phyloP scores from a whole-genome alignment of 169 alveolate genomes.

The Eimeria sp. region DNA sequence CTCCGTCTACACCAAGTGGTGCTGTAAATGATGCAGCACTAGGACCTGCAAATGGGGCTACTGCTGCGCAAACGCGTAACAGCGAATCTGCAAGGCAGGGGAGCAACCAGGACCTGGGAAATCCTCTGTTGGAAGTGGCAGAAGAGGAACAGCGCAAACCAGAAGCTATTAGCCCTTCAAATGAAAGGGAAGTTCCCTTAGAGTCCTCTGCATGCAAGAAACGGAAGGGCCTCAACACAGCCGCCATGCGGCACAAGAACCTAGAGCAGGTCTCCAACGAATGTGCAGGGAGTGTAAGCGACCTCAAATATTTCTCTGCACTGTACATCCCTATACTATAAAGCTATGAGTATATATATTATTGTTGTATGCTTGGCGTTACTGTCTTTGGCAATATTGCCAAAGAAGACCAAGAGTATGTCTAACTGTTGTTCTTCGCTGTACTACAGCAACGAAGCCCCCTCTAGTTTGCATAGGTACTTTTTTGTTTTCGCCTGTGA shows the following conservation, averaged over 20 bases:
- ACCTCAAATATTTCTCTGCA: not conserved
- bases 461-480: too few species aligned
- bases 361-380: too few species aligned
- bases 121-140: slow-evolving; percentile 3
- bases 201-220: slow-evolving; percentile 5
- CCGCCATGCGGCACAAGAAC: slow-evolving; percentile 68
- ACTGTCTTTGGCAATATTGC: too few species aligned
- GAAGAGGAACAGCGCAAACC: not conserved
- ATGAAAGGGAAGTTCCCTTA: not conserved
- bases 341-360: too few species aligned
- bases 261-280: slow-evolving; percentile 16
- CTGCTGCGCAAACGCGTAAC: not conserved
- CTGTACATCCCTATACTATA: not conserved
- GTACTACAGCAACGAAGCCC: too few species aligned
- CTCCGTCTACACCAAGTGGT: not conserved
- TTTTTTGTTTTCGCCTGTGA: too few species aligned
- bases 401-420: too few species aligned
- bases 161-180: slow-evolving; percentile 5
- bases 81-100: not conserved
- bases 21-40: slow-evolving; percentile 1
- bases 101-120: not conserved
- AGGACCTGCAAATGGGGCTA: not conserved
- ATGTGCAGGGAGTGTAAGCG: slow-evolving; percentile 10
- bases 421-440: too few species aligned
- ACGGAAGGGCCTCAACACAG: slow-evolving; percentile 43